Percentiles rank a stretch among this genome's conserved stretches.
Conservation (phyloP, 1,284 basidiomycete species). For the Cerrena zonata region DNA sequence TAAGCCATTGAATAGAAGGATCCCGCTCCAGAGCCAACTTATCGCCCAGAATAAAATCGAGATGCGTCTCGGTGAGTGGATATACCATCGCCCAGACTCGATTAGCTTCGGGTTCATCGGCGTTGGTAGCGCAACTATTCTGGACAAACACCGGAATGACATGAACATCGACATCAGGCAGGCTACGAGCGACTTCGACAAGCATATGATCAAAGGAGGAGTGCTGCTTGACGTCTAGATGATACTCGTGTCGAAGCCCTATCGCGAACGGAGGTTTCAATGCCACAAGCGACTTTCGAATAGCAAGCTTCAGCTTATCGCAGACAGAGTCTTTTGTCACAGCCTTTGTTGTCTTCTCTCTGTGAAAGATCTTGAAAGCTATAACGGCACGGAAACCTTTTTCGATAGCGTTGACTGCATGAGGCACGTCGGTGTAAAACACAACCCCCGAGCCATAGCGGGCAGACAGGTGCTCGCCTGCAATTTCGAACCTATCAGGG, state of each 20-base stretch:
- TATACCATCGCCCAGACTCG: constrained; percentile 13
- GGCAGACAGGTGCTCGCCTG: constrained; percentile 9
- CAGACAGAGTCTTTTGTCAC: too few relatives aligned
- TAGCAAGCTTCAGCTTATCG: too few relatives aligned
- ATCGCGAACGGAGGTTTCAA: constrained; percentile 17
- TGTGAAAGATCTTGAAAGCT: constrained; percentile 28
- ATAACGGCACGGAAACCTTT: constrained; percentile 25
- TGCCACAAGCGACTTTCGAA: constrained; percentile 1
- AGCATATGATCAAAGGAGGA: constrained; percentile 25
- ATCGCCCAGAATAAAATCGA: constrained; percentile 16
- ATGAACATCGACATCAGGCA: constrained; percentile 15
- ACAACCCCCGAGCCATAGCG: constrained; percentile 25
- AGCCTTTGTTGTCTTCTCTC: not conserved
- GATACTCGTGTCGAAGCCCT: constrained; percentile 25
- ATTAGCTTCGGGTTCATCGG: constrained; percentile 4
- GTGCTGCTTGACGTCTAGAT: constrained; percentile 19
- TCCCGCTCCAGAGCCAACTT: not conserved
- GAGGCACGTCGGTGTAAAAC: constrained; percentile 36
- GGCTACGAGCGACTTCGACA: constrained; percentile 12
- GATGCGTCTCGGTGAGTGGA: constrained; percentile 24
- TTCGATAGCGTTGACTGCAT: constrained; percentile 19
- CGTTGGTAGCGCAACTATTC: not conserved
- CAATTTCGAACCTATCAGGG: constrained; percentile 12
- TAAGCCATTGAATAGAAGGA: constrained; percentile 8
- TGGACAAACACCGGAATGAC: constrained; percentile 24